Conservation (phyloP, 2,329 filamentous ascomycete species). For the Rosellinia necatrix region DNA sequence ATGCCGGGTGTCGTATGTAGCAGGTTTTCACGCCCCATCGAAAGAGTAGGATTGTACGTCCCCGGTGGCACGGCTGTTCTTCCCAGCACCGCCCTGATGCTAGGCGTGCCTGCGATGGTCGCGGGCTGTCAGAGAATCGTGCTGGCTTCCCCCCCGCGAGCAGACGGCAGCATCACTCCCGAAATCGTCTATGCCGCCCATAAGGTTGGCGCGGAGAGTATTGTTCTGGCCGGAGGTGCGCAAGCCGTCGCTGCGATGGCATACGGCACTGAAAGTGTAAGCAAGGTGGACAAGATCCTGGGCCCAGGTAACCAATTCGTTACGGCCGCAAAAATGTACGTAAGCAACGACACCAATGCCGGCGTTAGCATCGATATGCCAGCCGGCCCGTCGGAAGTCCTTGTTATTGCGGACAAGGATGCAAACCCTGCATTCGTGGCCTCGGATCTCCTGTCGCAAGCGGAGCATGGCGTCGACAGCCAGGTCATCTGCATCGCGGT, state of each 20-base stretch:
- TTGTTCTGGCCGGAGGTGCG: constrained; percentile 92
- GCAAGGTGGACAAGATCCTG: constrained; percentile 98
- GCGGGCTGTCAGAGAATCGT: constrained; percentile 96
- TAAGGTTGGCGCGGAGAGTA: constrained; percentile 94
- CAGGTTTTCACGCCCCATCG: constrained; percentile 89
- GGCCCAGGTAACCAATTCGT: constrained; percentile 98
- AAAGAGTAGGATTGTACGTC: constrained; percentile 94
- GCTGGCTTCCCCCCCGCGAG: constrained; percentile 84
- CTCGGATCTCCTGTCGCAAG: constrained; percentile 91
- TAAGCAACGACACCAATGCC: constrained; percentile 95
- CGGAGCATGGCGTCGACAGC: constrained; percentile 94
- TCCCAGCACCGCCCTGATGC: constrained; percentile 95
- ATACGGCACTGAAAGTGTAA: constrained; percentile 92
- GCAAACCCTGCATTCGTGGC: constrained; percentile 95
- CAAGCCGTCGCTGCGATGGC: constrained; percentile 97
- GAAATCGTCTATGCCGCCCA: constrained; percentile 98
- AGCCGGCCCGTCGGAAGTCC: constrained; percentile 91
- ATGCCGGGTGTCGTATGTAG: constrained; percentile 98
- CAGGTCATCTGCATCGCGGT: constrained; percentile 92
- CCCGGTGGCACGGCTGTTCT: constrained; percentile 97
- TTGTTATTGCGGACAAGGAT: constrained; percentile 89
- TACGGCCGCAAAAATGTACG: constrained; percentile 97
- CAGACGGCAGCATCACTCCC: constrained; percentile 88
- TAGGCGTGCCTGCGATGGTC: constrained; percentile 96
- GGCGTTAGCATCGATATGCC: constrained; percentile 98